Evolutionary conservation across 2,329 filamentous ascomycete genomes (phyloP).

Genomic region (Venturia effusa): DNA sequence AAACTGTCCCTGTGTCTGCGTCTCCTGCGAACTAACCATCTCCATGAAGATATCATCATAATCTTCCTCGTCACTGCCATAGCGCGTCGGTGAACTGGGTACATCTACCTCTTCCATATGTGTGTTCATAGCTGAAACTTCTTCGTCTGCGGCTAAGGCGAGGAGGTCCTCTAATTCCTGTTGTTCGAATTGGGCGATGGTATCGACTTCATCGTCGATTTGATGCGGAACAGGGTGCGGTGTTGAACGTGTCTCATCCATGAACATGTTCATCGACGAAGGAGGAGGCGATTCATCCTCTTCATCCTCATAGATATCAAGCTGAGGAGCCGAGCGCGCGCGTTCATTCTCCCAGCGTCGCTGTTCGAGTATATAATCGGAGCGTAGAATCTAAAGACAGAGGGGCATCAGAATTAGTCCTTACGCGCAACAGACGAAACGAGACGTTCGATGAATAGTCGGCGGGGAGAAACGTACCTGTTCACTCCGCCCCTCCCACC

Average conservation of each 20-base stretch:
- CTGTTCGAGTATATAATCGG: conserved; percentile 34
- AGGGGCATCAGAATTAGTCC: neutral
- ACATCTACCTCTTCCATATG: conserved; percentile 8
- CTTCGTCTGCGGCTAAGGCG: conserved; percentile 28
- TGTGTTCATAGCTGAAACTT: neutral
- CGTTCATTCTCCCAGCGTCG: conserved; percentile 35
- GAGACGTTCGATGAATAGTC: neutral
- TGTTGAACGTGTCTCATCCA: neutral
- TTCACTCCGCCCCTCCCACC: conserved; percentile 35
- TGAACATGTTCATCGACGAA: neutral
- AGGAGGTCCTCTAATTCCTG: conserved; percentile 35
- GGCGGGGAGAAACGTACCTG: conserved; percentile 25
- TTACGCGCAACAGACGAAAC: neutral
- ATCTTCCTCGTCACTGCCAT: conserved; percentile 48
- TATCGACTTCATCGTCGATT: conserved; percentile 18
- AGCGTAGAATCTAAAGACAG: conserved; percentile 33
- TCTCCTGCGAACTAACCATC: conserved; percentile 36
- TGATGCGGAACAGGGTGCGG: neutral
- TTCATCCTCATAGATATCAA: conserved; percentile 16
- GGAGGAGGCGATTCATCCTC: conserved; percentile 13
- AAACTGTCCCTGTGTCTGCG: conserved; percentile 11
- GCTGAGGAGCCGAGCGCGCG: conserved; percentile 28
- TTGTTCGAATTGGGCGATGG: conserved; percentile 30
- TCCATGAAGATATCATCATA: conserved; percentile 57
- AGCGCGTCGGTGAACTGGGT: conserved; percentile 17